These are phyloP conservation scores for Ceriops tagal DNA, from an alignment of 345 rosid species.

Conservation along the genomic window DNA sequence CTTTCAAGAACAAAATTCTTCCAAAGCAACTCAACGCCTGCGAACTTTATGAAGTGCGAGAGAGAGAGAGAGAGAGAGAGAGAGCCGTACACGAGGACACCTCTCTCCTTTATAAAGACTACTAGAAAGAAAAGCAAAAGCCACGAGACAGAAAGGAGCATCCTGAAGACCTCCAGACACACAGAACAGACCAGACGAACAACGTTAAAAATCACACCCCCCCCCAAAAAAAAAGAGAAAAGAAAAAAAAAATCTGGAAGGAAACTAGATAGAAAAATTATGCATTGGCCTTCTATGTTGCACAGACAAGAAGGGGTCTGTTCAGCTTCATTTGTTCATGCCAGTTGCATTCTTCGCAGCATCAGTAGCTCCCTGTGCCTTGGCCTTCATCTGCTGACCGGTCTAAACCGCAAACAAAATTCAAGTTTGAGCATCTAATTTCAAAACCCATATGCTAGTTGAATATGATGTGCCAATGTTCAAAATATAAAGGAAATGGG, in stretches of 20 bases:
- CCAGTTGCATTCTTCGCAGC: conserved; percentile 60
- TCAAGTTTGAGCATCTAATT: background rate
- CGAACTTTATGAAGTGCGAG: background rate
- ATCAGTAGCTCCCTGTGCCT: conserved; percentile 60
- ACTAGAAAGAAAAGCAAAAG: too few relatives aligned
- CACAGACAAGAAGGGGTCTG: background rate
- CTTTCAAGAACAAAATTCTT: background rate
- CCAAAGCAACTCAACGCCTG: background rate
- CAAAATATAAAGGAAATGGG: background rate
- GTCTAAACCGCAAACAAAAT: conserved; percentile 29
- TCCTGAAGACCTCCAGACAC: background rate
- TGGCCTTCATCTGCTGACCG: conserved; percentile 51
- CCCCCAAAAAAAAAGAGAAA: background rate
- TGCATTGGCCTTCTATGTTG: background rate
- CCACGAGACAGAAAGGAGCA: background rate
- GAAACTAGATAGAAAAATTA: background rate
- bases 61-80: background rate
- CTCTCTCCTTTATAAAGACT: conserved; percentile 16
- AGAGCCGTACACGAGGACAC: conserved; percentile 2
- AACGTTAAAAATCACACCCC: background rate
- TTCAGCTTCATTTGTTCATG: conserved; percentile 22
- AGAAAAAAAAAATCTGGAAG: background rate
- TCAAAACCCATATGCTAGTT: too few relatives aligned
- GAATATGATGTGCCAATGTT: too few relatives aligned
- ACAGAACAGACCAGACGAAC: background rate